Evolutionary conservation across 1,284 basidiomycete genomes (phyloP).

Genomic region (Tetrapyrgos nigripes): DNA sequence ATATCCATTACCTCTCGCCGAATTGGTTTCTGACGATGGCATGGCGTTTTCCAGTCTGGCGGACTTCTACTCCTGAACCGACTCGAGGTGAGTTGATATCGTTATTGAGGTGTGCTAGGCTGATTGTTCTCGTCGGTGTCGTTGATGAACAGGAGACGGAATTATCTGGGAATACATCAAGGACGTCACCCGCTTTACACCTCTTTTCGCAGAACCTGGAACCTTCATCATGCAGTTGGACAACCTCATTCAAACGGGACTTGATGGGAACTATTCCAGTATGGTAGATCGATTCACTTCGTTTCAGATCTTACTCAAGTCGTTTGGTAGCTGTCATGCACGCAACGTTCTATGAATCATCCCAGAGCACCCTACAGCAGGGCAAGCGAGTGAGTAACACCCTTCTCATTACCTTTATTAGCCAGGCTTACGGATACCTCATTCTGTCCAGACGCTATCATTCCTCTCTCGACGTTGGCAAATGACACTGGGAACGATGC

Average conservation of each 20-base stretch:
- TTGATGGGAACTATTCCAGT: constrained; percentile 77
- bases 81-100: constrained; percentile 34
- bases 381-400: constrained; percentile 56
- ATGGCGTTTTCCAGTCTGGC: constrained; percentile 56
- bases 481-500: constrained; percentile 69
- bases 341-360: constrained; percentile 75
- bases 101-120: not conserved
- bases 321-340: constrained; percentile 59
- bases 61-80: constrained; percentile 82
- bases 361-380: constrained; percentile 59
- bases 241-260: constrained; percentile 62
- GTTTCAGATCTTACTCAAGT: not conserved
- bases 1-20: too few species aligned
- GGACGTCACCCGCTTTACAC: constrained; percentile 76
- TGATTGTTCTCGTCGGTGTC: too few species aligned
- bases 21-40: constrained; percentile 12
- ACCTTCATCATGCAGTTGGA: constrained; percentile 76
- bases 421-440: not conserved
- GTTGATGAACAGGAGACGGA: constrained; percentile 58
- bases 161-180: constrained; percentile 84
- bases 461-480: constrained; percentile 69
- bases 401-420: not conserved
- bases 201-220: constrained; percentile 70
- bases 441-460: constrained; percentile 41
- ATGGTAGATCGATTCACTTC: constrained; percentile 19